Percentiles rank a stretch among this genome's conserved stretches.
Evolutionary conservation across 1,284 basidiomycete genomes (phyloP).

Genomic region (Hortiboletus rubellus): DNA sequence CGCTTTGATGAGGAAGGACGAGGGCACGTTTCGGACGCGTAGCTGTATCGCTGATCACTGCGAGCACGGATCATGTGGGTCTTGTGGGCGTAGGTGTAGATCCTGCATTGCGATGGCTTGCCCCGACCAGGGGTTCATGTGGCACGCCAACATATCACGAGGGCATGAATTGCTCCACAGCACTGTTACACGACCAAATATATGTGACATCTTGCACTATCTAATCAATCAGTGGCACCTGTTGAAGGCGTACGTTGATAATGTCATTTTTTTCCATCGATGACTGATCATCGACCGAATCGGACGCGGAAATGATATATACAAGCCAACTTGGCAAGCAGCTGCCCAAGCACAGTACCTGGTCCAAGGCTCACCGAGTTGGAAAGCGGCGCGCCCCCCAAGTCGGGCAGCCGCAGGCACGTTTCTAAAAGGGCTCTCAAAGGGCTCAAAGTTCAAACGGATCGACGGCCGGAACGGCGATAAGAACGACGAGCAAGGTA

Average conservation of each 20-base stretch:
- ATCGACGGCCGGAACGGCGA: neutral
- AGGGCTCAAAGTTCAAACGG: neutral
- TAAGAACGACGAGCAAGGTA: no score
- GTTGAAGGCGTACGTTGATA: neutral
- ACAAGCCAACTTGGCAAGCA: neutral
- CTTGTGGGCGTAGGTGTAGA: neutral
- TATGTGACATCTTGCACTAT: neutral
- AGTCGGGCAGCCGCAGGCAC: neutral
- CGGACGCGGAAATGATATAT: neutral
- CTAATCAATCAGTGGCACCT: constrained; percentile 5
- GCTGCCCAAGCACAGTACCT: neutral
- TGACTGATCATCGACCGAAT: neutral
- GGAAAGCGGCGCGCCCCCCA: neutral
- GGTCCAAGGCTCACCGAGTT: neutral
- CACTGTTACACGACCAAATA: no score
- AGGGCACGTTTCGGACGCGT: neutral
- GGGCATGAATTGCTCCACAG: no score
- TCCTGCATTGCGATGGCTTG: no score
- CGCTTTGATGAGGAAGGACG: constrained; percentile 48
- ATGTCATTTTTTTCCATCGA: neutral
- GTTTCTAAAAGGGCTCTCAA: no score
- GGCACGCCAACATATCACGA: no score
- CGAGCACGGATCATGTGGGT: neutral
- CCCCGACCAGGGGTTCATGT: no score
- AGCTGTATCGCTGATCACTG: neutral